phyloP scores from a whole-genome alignment of 345 rosid species.

The Syzygium aromaticum region DNA sequence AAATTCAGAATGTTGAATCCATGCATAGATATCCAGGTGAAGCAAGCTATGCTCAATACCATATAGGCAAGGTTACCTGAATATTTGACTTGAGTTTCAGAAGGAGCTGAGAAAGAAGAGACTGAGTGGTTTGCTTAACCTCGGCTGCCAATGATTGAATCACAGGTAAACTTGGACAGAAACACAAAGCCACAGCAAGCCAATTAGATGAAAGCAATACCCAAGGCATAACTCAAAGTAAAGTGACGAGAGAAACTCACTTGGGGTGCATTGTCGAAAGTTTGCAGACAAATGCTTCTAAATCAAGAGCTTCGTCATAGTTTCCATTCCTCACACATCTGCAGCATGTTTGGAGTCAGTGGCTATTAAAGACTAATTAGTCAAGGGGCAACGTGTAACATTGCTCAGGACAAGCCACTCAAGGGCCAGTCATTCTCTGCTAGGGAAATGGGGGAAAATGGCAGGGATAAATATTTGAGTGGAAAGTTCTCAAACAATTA shows the following conservation, averaged over 20 bases:
- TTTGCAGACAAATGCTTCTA: constrained; percentile 87
- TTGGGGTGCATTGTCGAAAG: constrained; percentile 95
- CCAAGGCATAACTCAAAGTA: neutral
- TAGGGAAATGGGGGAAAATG: neutral
- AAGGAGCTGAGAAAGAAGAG: constrained; percentile 89
- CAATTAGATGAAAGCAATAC: neutral
- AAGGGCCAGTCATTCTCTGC: neutral
- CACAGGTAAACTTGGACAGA: constrained; percentile 55
- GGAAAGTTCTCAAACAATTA: neutral
- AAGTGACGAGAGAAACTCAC: constrained; percentile 36
- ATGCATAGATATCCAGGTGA: neutral
- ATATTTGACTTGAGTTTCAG: constrained; percentile 88
- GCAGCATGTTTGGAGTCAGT: constrained; percentile 2
- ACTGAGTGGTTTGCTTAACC: constrained; percentile 89
- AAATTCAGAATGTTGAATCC: neutral
- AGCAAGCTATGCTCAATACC: neutral
- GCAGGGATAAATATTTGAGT: neutral
- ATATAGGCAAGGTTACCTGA: constrained; percentile 37
- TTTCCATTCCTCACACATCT: constrained; percentile 97
- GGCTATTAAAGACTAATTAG: neutral
- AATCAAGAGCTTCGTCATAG: constrained; percentile 94
- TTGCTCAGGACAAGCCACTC: neutral
- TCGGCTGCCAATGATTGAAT: constrained; percentile 87
- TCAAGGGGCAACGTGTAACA: neutral
- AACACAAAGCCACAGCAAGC: constrained; percentile 10